These are phyloP conservation scores for Yamadazyma endophytica DNA, from an alignment of 805 yeast genomes.

Conservation along the genomic window DNA sequence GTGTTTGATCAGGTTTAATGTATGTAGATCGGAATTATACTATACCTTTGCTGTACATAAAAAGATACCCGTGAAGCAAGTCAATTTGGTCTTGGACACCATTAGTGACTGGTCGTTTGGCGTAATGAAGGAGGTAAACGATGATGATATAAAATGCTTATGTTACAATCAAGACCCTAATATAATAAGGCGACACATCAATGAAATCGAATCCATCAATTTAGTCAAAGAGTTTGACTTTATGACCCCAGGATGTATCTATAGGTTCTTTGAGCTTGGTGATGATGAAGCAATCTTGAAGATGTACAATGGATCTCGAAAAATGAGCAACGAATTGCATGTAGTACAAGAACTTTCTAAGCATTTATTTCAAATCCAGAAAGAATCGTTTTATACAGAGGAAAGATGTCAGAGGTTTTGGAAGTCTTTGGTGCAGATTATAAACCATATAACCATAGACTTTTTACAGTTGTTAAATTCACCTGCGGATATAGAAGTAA, in stretches of 20 bases:
- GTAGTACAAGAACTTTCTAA: conserved; percentile 52
- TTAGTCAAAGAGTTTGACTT: too few relatives aligned
- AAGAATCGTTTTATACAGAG: conserved; percentile 45
- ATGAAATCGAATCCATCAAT: too few relatives aligned
- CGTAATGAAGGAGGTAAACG: conserved; percentile 2
- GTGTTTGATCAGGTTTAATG: conserved; percentile 53
- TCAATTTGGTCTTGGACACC: conserved; percentile 24
- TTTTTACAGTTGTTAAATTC: conserved; percentile 25
- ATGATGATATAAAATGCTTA: too few relatives aligned
- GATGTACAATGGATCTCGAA: too few relatives aligned
- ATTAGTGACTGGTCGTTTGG: conserved; percentile 34
- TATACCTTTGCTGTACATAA: conserved; percentile 50
- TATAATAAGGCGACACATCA: too few relatives aligned
- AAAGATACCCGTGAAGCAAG: conserved; percentile 31
- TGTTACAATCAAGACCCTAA: too few relatives aligned
- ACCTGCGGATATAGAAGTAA: conserved; percentile 25
- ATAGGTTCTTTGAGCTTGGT: too few relatives aligned
- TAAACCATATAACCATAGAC: conserved; percentile 30
- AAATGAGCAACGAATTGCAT: too few relatives aligned
- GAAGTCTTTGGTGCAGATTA: conserved; percentile 33
- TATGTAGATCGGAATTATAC: conserved; percentile 48
- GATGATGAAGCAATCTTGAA: too few relatives aligned
- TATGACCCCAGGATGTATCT: too few relatives aligned
- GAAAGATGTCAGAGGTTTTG: conserved; percentile 44
- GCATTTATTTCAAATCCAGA: conserved; percentile 51